Percentiles rank a stretch among this genome's conserved stretches.
phyloP scores from a whole-genome alignment of 495 filamentous ascomycete species.

The Trichodelitschia bisporula region DNA sequence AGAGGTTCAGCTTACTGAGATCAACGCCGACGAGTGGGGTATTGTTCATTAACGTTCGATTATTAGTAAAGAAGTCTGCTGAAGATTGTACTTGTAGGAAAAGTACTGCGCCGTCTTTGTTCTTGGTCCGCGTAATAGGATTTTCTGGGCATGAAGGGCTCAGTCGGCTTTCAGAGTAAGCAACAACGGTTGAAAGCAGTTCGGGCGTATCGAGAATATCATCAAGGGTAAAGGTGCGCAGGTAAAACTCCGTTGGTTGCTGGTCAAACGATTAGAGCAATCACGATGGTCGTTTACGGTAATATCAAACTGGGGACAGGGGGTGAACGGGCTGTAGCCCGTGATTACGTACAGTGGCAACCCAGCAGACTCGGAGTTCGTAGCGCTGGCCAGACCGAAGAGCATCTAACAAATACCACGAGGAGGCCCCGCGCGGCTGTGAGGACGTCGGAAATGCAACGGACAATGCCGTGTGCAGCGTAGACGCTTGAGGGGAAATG shows the following conservation, averaged over 20 bases:
- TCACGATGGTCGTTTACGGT: slow-evolving; percentile 1
- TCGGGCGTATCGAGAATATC: slow-evolving; percentile 31
- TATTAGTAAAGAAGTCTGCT: slow-evolving; percentile 60
- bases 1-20: slow-evolving; percentile 24
- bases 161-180: slow-evolving; percentile 38
- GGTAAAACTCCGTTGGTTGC: slow-evolving; percentile 70
- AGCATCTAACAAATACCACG: slow-evolving; percentile 69
- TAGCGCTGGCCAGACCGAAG: slow-evolving; percentile 52
- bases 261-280: slow-evolving; percentile 14
- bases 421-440: slow-evolving; percentile 30
- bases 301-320: slow-evolving; percentile 4
- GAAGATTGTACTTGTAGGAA: slow-evolving; percentile 53
- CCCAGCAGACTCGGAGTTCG: slow-evolving; percentile 86
- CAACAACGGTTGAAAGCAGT: slow-evolving; percentile 36
- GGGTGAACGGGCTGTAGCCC: background rate
- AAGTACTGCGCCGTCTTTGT: slow-evolving; percentile 17
- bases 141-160: background rate
- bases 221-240: slow-evolving; percentile 34
- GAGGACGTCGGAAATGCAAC: slow-evolving; percentile 36
- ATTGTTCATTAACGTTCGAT: slow-evolving; percentile 47
- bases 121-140: background rate
- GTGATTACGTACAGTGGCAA: slow-evolving; percentile 47
- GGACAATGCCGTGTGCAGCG: slow-evolving; percentile 33
- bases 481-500: slow-evolving; percentile 29
- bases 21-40: slow-evolving; percentile 58